Evolutionary conservation across 257 asterid genomes (phyloP).

Genomic region (Solanum bulbocastanum): DNA sequence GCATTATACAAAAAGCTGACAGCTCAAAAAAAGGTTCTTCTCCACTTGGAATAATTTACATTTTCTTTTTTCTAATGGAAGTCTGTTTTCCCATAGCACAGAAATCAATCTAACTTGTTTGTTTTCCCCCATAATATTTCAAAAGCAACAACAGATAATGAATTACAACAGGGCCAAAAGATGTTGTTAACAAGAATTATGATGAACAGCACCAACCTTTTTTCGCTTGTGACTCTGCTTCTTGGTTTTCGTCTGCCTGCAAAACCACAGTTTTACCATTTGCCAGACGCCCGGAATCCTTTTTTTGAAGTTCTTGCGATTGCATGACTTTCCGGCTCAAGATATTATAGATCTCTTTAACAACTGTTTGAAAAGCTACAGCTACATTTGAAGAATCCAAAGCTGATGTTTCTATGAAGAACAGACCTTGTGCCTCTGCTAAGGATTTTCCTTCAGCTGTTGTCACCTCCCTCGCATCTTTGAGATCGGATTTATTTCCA

Average conservation of each 20-base stretch:
- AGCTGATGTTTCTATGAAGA: slow-evolving; percentile 94
- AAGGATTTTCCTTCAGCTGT: slow-evolving; percentile 78
- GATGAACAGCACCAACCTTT: slow-evolving; percentile 67
- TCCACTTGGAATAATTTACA: neutral
- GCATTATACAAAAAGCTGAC: neutral
- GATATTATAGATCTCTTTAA: slow-evolving; percentile 71
- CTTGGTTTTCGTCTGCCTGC: slow-evolving; percentile 47
- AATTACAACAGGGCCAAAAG: neutral
- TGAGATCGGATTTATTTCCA: slow-evolving; percentile 86
- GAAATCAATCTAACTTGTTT: neutral
- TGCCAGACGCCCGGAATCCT: slow-evolving; percentile 42
- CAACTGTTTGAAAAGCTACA: slow-evolving; percentile 72
- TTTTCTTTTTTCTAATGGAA: neutral
- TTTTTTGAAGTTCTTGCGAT: slow-evolving; percentile 74
- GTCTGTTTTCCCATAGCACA: slow-evolving; percentile 15
- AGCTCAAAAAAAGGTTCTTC: neutral
- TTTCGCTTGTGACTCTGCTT: slow-evolving; percentile 22
- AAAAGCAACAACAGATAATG: neutral
- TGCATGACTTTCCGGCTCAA: slow-evolving; percentile 88
- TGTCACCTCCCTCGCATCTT: slow-evolving; percentile 85
- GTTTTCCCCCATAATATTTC: neutral
- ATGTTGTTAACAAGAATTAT: neutral
- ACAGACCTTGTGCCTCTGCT: slow-evolving; percentile 77
- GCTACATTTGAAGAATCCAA: slow-evolving; percentile 79
- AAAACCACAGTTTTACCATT: slow-evolving; percentile 64